Evolutionary conservation across 2,329 filamentous ascomycete genomes (phyloP).

Genomic region (Trichoderma sp.): DNA sequence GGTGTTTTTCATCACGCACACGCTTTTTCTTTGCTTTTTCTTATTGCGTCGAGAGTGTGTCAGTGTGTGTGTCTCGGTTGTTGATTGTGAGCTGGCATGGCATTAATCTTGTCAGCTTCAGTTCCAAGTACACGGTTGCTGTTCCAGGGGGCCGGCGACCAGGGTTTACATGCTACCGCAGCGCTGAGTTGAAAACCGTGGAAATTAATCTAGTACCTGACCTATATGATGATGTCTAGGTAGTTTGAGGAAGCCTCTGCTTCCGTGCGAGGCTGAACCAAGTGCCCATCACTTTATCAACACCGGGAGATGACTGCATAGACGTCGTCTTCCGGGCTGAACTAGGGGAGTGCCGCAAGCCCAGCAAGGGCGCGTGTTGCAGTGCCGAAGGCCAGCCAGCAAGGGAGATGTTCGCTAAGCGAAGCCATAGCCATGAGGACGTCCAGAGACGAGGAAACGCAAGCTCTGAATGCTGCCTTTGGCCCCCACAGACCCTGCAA

Average conservation of each 20-base stretch:
- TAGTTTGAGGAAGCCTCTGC: background rate
- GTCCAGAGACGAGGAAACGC: background rate
- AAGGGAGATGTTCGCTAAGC: slow-evolving; percentile 7
- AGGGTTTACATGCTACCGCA: background rate
- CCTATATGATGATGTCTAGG: background rate
- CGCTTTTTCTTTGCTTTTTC: background rate
- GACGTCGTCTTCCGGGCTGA: slow-evolving; percentile 6
- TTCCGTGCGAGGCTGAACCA: slow-evolving; percentile 8
- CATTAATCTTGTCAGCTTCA: background rate
- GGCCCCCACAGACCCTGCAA: slow-evolving; percentile 8
- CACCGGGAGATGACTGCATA: background rate
- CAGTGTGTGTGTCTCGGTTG: background rate
- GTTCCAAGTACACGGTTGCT: background rate
- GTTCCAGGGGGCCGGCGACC: background rate
- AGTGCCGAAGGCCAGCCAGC: background rate
- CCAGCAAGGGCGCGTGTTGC: slow-evolving; percentile 6
- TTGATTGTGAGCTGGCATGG: background rate
- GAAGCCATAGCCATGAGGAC: slow-evolving; percentile 13
- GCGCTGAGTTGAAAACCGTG: background rate
- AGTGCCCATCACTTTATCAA: slow-evolving; percentile 7
- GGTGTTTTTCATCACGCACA: background rate
- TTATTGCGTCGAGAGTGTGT: background rate
- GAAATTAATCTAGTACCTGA: background rate
- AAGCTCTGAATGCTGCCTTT: background rate
- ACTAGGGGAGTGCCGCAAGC: slow-evolving; percentile 15